These are phyloP conservation scores for Boechera stricta DNA, from an alignment of 345 rosid genomes.

Conservation along the genomic window DNA sequence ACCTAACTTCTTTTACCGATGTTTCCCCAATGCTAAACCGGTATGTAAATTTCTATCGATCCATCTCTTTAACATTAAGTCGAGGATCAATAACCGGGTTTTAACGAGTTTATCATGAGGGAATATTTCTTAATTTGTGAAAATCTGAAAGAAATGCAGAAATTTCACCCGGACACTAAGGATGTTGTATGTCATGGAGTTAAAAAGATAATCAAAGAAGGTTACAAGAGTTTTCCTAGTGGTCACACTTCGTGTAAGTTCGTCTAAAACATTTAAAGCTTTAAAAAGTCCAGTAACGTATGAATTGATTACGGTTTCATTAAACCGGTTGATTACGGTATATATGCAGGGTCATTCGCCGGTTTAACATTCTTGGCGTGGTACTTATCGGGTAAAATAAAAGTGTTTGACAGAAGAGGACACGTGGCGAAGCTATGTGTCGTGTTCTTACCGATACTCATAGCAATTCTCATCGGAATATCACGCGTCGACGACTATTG, in stretches of 20 bases:
- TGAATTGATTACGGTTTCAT: background rate
- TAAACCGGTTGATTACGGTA: background rate
- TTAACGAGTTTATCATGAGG: background rate
- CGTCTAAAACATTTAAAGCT: background rate
- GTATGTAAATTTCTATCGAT: constrained; percentile 40
- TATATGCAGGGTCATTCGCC: constrained; percentile 68
- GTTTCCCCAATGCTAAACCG: constrained; percentile 64
- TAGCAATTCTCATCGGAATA: constrained; percentile 59
- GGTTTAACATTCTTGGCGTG: constrained; percentile 64
- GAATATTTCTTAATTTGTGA: constrained; percentile 2
- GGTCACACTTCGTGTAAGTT: constrained; percentile 68
- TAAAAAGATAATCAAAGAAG: constrained; percentile 57
- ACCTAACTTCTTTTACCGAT: constrained; percentile 70
- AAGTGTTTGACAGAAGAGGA: constrained; percentile 61
- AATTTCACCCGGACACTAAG: constrained; percentile 44
- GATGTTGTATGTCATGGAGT: constrained; percentile 64
- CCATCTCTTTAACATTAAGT: background rate
- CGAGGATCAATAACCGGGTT: background rate
- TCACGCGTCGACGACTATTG: constrained; percentile 72
- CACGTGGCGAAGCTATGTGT: constrained; percentile 64
- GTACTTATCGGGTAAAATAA: constrained; percentile 71
- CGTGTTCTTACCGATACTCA: constrained; percentile 56
- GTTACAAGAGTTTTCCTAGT: constrained; percentile 78
- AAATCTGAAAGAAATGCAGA: constrained; percentile 48
- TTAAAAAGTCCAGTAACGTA: background rate